Percentiles rank a stretch among this genome's conserved stretches.
Conservation (phyloP, 2,329 filamentous ascomycete species). For the Colletotrichum aenigma region DNA sequence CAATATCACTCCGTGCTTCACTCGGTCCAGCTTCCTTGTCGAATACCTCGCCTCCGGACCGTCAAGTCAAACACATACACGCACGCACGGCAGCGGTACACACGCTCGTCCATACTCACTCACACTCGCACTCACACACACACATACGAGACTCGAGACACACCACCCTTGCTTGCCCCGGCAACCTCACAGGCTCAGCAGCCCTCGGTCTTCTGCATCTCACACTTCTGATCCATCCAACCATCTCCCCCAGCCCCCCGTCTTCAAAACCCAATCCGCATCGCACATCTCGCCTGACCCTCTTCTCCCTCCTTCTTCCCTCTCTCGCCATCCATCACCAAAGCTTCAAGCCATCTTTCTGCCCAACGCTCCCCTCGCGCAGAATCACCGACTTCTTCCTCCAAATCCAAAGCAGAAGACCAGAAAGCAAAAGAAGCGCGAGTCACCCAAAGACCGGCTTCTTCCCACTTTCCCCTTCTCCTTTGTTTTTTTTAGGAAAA, state of each 20-base stretch:
- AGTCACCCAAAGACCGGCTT: constrained; percentile 24
- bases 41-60: background rate
- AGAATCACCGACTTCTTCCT: background rate
- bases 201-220: constrained; percentile 13
- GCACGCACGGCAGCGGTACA: background rate
- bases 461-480: constrained; percentile 42
- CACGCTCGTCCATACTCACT: background rate
- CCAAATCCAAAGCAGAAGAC: constrained; percentile 21
- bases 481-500: constrained; percentile 61
- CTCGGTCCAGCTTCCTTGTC: background rate
- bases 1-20: background rate
- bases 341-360: constrained; percentile 15
- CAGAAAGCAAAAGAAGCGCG: constrained; percentile 23
- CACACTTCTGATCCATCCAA: constrained; percentile 12
- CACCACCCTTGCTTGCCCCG: constrained; percentile 19
- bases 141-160: background rate
- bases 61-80: background rate
- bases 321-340: constrained; percentile 19
- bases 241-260: constrained; percentile 21
- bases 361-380: background rate
- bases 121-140: background rate
- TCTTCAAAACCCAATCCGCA: constrained; percentile 26
- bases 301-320: constrained; percentile 22
- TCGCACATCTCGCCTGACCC: constrained; percentile 21
- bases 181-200: constrained; percentile 12